A percentile compares a stretch with the other conserved stretches of the same genome.
These are phyloP conservation scores for Dendrostoma leiphaemia DNA, from an alignment of 2,329 filamentous ascomycete genomes.

Conservation along the genomic window DNA sequence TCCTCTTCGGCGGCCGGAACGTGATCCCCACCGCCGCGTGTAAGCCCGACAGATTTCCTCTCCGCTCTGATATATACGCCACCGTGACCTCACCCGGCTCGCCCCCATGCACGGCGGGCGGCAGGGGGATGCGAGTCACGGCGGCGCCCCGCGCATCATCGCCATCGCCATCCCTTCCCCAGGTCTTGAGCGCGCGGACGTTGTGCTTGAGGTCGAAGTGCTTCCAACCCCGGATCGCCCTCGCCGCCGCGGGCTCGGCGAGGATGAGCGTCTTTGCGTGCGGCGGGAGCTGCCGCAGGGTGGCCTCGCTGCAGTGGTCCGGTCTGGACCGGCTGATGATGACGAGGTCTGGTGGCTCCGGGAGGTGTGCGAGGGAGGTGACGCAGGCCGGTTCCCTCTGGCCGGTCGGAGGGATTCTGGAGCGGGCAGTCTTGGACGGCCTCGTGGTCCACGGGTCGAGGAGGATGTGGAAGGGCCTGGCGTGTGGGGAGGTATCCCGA, in stretches of 20 bases:
- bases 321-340: slow-evolving; percentile 47
- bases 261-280: slow-evolving; percentile 60
- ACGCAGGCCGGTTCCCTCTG: slow-evolving; percentile 57
- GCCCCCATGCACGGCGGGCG: slow-evolving; percentile 49
- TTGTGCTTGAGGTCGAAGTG: slow-evolving; percentile 60
- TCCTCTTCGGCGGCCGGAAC: slow-evolving; percentile 55
- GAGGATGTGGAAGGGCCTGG: slow-evolving; percentile 62
- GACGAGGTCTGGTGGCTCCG: slow-evolving; percentile 43
- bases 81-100: slow-evolving; percentile 67
- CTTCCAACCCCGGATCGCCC: slow-evolving; percentile 64
- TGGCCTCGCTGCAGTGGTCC: slow-evolving; percentile 70
- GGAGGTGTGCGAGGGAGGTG: slow-evolving; percentile 43
- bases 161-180: slow-evolving; percentile 37
- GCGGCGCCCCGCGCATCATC: slow-evolving; percentile 31
- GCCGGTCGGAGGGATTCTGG: slow-evolving; percentile 58
- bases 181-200: slow-evolving; percentile 43
- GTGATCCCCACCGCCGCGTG: slow-evolving; percentile 71
- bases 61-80: slow-evolving; percentile 62
- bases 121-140: slow-evolving; percentile 48
- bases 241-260: slow-evolving; percentile 63
- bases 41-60: slow-evolving; percentile 56
- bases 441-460: slow-evolving; percentile 71
- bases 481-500: slow-evolving; percentile 36
- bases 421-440: slow-evolving; percentile 57
- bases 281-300: slow-evolving; percentile 61